Conservation (phyloP, 345 rosid genomes). For the Carallia pectinifolia region DNA sequence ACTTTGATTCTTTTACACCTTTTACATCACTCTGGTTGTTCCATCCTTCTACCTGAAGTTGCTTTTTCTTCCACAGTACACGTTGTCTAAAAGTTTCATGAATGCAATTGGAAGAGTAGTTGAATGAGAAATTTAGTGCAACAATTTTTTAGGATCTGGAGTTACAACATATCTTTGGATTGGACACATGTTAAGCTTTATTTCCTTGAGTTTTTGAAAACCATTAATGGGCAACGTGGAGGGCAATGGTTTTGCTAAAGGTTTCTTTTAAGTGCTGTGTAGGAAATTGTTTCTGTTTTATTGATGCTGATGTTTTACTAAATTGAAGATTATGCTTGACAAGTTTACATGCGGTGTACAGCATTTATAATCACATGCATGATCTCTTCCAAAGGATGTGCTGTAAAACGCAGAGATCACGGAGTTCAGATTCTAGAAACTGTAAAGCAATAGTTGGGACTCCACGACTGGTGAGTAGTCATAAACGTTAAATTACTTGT, state of each 20-base stretch:
- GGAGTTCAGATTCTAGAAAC: slow-evolving; percentile 10
- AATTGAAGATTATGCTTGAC: neutral
- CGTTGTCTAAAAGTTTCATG: neutral
- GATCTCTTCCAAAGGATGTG: slow-evolving; percentile 28
- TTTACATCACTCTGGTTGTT: neutral
- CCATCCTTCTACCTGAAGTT: neutral
- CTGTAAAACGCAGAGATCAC: slow-evolving; percentile 18
- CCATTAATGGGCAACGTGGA: no score
- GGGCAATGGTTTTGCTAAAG: neutral
- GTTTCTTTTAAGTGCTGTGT: neutral
- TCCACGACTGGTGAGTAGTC: slow-evolving; percentile 18
- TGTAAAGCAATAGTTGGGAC: slow-evolving; percentile 1
- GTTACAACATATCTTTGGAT: neutral
- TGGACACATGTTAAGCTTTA: no score
- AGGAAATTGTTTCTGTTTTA: no score
- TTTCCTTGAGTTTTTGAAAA: no score
- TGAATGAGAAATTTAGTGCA: neutral
- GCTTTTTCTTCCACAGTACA: no score
- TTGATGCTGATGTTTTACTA: neutral
- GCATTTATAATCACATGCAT: slow-evolving; percentile 37
- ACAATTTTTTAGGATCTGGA: neutral
- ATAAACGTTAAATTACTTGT: neutral
- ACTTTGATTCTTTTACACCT: neutral
- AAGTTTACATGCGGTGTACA: slow-evolving; percentile 12
- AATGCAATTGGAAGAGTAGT: neutral